Base-by-base conservation (phyloP, 805 yeast genomes). In the Monosporozyma siamensis region DNA sequence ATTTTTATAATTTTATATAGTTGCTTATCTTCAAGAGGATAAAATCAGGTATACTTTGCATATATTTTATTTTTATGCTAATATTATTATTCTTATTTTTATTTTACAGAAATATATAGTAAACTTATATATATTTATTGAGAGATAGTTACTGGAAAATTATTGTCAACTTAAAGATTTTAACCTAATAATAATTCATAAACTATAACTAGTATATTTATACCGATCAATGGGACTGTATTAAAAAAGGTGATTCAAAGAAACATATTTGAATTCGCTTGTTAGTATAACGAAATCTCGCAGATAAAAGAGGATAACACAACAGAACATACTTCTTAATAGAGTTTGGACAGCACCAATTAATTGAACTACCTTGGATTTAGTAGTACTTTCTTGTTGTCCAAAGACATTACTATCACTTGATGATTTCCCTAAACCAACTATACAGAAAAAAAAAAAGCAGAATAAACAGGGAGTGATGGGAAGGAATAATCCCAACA, bases 311-410 rank as follows among this genome's bases (percentile, higher is more conserved):
- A n/a, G 12, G 4, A 14, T 32, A 10, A 11, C 8, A 18, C 31
- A 31, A 14, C 12, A 34, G 6, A 45, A 67, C 75, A 56, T 66
- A 71, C 75, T 74, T 54, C 94, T 70, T 69, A 82, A 70, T 44
- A 84, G 70, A 3, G 92, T 85, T 48, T 90, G 75, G 9, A 80
- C 75, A 6, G 94, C 88, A 27, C 81, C 70, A 32, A 84, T 81
- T 46, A 84, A 68, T 47, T 78, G 75, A 29, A 84, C 68, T 34
- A 82, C 61, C 50, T 80, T 75, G 5, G 74, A 62, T 55, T 78
- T 80, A 7, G 84, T 69, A 6, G 77, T 63, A 35, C 65, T 65
- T 31, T 71, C 74, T 22, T 64, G 64, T 24, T 65, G 67, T 6
- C 70, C 80, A 55, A 74, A 76, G 3, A 69, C 70, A 21, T 31